These are phyloP conservation scores for Umbelopsis vinacea DNA, from an alignment of 192 early-diverging fungal genomes.

Conservation along the genomic window DNA sequence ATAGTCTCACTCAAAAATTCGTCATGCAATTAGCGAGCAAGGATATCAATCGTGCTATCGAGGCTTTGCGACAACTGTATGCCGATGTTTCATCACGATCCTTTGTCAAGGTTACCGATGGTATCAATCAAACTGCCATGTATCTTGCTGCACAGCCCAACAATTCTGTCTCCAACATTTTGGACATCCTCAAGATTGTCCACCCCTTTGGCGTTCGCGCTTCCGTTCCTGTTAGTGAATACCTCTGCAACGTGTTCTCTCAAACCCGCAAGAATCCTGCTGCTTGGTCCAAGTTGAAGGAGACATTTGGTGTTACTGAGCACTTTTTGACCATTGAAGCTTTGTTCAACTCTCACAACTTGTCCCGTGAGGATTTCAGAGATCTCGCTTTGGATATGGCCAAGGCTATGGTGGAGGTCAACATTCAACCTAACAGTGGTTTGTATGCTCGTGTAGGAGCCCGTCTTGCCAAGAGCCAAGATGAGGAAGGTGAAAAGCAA, in stretches of 20 bases:
- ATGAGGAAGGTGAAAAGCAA: conserved; percentile 20
- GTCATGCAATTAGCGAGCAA: conserved; percentile 8
- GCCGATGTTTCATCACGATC: conserved; percentile 15
- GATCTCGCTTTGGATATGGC: conserved; percentile 7
- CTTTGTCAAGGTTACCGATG: conserved; percentile 24
- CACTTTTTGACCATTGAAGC: conserved; percentile 9
- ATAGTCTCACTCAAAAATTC: conserved; percentile 27
- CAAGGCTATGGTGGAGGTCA: conserved; percentile 16
- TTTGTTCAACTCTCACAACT: conserved; percentile 1
- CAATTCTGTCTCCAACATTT: not conserved
- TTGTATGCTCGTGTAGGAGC: conserved; percentile 9
- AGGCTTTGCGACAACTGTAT: conserved; percentile 22
- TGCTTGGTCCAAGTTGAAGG: not conserved
- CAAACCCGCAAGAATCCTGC: conserved; percentile 5
- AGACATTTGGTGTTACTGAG: conserved; percentile 2
- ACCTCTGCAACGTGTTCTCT: not conserved
- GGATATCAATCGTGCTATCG: conserved; percentile 18
- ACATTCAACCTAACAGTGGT: conserved; percentile 4
- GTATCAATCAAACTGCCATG: conserved; percentile 21
- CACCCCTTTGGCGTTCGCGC: conserved; percentile 6
- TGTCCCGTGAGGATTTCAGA: conserved; percentile 5
- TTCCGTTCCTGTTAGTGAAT: conserved; percentile 8
- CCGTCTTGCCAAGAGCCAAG: conserved; percentile 17
- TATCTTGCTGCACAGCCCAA: conserved; percentile 3
- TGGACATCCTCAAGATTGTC: conserved; percentile 4